Conservation (phyloP, 768 basidiomycete species). For the Amanita molliuscula region DNA sequence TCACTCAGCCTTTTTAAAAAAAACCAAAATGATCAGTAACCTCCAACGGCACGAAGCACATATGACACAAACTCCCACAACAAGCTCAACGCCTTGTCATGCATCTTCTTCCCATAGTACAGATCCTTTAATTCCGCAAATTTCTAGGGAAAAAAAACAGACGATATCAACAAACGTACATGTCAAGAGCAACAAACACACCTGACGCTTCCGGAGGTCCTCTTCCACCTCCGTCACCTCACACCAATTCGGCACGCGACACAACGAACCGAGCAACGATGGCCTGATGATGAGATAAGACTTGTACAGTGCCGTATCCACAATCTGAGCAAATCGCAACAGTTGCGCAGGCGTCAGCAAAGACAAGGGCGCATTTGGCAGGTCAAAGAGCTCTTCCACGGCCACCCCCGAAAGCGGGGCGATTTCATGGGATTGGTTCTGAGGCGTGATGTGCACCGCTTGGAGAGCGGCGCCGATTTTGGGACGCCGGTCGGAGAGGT, state of each 20-base stretch:
- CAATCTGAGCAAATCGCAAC: conserved; percentile 82
- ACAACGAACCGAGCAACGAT: conserved; percentile 72
- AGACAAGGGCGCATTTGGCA: conserved; percentile 68
- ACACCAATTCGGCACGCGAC: conserved; percentile 93
- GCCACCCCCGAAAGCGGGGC: conserved; percentile 65
- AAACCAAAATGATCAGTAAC: neutral
- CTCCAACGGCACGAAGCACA: neutral
- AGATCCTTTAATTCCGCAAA: conserved; percentile 82
- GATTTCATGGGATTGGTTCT: conserved; percentile 55
- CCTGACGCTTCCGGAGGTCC: conserved; percentile 70
- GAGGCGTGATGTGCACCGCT: conserved; percentile 55
- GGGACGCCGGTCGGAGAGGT: conserved; percentile 83
- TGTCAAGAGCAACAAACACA: conserved; percentile 19
- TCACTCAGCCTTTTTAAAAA: conserved; percentile 63
- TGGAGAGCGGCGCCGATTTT: conserved; percentile 74
- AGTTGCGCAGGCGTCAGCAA: conserved; percentile 76
- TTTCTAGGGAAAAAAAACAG: conserved; percentile 45
- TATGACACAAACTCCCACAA: conserved; percentile 60
- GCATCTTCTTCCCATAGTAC: conserved; percentile 95
- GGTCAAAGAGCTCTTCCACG: conserved; percentile 60
- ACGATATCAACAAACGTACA: neutral
- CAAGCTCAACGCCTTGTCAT: conserved; percentile 73
- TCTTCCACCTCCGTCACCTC: conserved; percentile 93
- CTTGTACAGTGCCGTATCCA: conserved; percentile 93
- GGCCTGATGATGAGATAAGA: conserved; percentile 80